These are phyloP conservation scores for Amanita molliuscula DNA, from an alignment of 768 basidiomycete genomes.

Conservation along the genomic window DNA sequence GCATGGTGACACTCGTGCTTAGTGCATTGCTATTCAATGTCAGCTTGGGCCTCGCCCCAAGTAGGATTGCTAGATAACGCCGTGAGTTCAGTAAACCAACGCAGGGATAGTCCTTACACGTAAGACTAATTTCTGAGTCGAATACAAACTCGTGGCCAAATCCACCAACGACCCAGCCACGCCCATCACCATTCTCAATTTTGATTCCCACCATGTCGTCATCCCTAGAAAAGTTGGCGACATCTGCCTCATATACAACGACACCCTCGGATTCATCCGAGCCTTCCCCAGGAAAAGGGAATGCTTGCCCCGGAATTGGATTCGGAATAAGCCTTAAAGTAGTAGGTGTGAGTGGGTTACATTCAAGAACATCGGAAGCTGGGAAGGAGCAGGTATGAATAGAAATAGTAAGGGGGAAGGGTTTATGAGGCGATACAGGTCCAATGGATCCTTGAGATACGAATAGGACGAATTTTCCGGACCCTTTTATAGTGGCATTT, in stretches of 20 bases:
- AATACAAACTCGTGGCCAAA: conserved; percentile 28
- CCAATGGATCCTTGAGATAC: conserved; percentile 50
- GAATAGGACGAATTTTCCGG: conserved; percentile 38
- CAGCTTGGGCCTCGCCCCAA: not conserved
- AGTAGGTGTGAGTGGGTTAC: conserved; percentile 31
- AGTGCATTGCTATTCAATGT: conserved; percentile 18
- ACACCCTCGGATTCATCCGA: conserved; percentile 68
- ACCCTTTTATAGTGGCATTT: not conserved
- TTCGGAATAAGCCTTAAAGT: conserved; percentile 55
- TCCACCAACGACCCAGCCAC: conserved; percentile 55
- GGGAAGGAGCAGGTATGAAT: conserved; percentile 34
- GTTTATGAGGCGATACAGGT: conserved; percentile 38
- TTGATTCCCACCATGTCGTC: conserved; percentile 40
- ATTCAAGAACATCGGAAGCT: conserved; percentile 17
- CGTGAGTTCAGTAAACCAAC: conserved; percentile 5
- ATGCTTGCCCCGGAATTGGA: conserved; percentile 38
- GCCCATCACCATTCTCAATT: conserved; percentile 37
- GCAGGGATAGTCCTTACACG: conserved; percentile 29
- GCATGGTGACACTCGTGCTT: conserved; percentile 36
- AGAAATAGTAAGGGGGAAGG: conserved; percentile 32
- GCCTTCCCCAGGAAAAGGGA: conserved; percentile 62
- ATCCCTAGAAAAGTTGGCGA: conserved; percentile 14
- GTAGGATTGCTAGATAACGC: not conserved
- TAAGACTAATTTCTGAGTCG: conserved; percentile 21
- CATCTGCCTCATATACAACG: conserved; percentile 47